These are phyloP conservation scores for Scheffersomyces stipitis DNA, from an alignment of 805 yeast genomes.

Conservation along the genomic window DNA sequence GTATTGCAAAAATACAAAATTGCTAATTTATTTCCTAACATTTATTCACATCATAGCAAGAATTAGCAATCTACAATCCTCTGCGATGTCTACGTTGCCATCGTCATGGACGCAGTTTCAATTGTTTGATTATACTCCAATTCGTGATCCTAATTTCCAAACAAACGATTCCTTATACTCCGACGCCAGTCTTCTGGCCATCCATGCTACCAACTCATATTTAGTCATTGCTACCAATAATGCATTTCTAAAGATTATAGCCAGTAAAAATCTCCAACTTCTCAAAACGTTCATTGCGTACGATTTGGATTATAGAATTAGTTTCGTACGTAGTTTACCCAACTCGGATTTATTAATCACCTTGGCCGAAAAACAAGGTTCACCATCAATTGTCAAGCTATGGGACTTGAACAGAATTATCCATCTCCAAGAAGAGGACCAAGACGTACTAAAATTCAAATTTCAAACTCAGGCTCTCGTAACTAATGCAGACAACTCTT, in stretches of 20 bases:
- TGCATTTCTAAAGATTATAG: slow-evolving; percentile 55
- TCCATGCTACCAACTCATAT: slow-evolving; percentile 54
- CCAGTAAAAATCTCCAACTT: slow-evolving; percentile 45
- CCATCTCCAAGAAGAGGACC: slow-evolving; percentile 18
- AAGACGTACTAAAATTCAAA: slow-evolving; percentile 26
- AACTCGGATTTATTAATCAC: slow-evolving; percentile 60
- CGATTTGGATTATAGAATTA: slow-evolving; percentile 62
- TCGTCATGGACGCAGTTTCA: slow-evolving; percentile 75
- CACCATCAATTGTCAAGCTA: slow-evolving; percentile 63
- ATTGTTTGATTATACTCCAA: slow-evolving; percentile 80
- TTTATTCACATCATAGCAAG: no score
- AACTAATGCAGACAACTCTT: slow-evolving; percentile 71
- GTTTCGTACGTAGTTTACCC: slow-evolving; percentile 51
- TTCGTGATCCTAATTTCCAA: slow-evolving; percentile 76
- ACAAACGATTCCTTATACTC: slow-evolving; percentile 69
- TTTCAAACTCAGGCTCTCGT: slow-evolving; percentile 65
- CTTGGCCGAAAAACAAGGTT: slow-evolving; percentile 72
- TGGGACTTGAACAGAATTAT: slow-evolving; percentile 67
- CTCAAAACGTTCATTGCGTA: slow-evolving; percentile 60
- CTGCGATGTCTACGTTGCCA: not conserved
- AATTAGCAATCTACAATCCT: no score
- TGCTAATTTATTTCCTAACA: no score
- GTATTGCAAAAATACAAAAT: no score
- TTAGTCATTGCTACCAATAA: slow-evolving; percentile 61
- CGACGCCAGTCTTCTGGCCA: slow-evolving; percentile 68